Conservation (phyloP, 495 filamentous ascomycete species). For the Collariella sp. region DNA sequence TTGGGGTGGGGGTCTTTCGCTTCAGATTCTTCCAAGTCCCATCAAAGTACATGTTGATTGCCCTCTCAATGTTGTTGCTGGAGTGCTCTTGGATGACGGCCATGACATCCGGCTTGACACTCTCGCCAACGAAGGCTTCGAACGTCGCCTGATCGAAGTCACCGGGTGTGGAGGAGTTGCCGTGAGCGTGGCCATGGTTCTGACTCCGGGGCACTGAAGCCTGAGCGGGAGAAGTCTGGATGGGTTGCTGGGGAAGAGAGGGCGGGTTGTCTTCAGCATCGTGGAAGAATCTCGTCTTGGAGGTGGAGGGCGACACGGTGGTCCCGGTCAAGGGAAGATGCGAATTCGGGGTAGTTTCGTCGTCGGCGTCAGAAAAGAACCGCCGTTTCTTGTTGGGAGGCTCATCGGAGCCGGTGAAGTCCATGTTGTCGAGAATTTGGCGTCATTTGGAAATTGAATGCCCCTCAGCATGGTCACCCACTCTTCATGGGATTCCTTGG, state of each 20-base stretch:
- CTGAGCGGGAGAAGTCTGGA: conserved; percentile 9
- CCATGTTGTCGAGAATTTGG: conserved; percentile 38
- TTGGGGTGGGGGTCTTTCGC: conserved; percentile 15
- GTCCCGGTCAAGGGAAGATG: not conserved
- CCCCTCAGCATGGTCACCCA: not conserved
- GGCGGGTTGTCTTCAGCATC: conserved; percentile 3
- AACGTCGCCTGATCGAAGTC: conserved; percentile 62
- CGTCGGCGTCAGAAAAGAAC: conserved; percentile 60
- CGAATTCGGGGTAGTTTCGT: conserved; percentile 12
- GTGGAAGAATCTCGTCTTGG: conserved; percentile 3
- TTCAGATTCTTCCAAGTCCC: conserved; percentile 70
- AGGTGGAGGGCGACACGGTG: not conserved
- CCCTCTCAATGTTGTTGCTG: conserved; percentile 53
- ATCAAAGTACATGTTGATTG: conserved; percentile 84
- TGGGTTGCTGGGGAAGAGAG: conserved; percentile 18
- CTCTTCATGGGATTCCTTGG: not conserved
- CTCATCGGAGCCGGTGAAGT: conserved; percentile 45
- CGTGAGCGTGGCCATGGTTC: not conserved
- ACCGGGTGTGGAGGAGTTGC: not conserved
- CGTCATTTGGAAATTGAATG: not conserved
- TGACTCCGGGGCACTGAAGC: not conserved
- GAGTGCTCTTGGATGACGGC: conserved; percentile 48
- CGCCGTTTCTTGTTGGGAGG: conserved; percentile 71
- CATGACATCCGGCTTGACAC: conserved; percentile 46
- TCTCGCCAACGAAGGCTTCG: conserved; percentile 59